Conservation (phyloP, 2,329 filamentous ascomycete genomes). For the Cyclaneusma minus region DNA sequence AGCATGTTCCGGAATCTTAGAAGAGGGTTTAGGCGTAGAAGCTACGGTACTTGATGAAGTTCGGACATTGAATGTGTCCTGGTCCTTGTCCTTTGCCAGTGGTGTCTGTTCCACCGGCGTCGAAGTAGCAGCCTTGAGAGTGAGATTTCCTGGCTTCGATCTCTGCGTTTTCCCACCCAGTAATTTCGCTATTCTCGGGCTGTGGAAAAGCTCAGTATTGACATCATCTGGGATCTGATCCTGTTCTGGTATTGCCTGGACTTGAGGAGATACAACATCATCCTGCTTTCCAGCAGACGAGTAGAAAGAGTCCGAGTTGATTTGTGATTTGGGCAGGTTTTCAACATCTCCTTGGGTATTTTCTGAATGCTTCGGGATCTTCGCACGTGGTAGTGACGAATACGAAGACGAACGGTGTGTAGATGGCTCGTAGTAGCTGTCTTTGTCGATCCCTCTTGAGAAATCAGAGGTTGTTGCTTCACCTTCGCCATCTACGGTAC, state of each 20-base stretch:
- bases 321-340: conserved; percentile 6
- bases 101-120: conserved; percentile 19
- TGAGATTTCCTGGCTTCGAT: conserved; percentile 8
- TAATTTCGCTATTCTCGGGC: conserved; percentile 37
- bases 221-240: conserved; percentile 39
- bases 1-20: conserved; percentile 3
- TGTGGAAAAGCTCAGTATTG: conserved; percentile 46
- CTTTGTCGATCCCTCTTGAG: conserved; percentile 28
- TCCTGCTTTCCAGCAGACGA: conserved; percentile 14
- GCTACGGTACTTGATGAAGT: conserved; percentile 7
- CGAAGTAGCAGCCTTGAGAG: conserved; percentile 17
- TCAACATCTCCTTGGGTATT: conserved; percentile 12
- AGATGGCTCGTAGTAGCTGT: conserved; percentile 39
- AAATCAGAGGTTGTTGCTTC: conserved; percentile 10
- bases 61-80: conserved; percentile 19
- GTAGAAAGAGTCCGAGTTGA: conserved; percentile 21
- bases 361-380: conserved; percentile 35
- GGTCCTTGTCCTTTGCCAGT: conserved; percentile 17
- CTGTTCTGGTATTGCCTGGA: conserved; percentile 18
- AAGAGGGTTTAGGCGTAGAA: conserved; percentile 1
- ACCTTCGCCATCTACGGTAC: conserved; percentile 24
- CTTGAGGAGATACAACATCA: neutral
- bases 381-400: conserved; percentile 36
- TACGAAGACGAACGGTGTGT: conserved; percentile 27
- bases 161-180: conserved; percentile 28